Base-by-base conservation (phyloP, 345 rosid genomes). In the Citrus medica region DNA sequence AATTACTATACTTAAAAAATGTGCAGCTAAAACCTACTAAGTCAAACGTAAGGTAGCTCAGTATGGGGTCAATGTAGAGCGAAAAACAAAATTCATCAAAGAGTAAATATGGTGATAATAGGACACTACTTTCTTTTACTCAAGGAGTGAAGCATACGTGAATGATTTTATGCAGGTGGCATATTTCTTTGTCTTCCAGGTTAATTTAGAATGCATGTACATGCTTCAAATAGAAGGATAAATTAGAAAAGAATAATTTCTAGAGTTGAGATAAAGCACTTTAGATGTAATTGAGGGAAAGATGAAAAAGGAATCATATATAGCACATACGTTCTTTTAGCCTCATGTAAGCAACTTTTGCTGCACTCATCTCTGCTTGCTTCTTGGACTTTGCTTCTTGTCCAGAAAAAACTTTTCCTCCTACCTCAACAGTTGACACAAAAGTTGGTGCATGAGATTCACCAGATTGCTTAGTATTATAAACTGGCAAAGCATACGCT, bases 351-450 rank as follows among this genome's bases (percentile, higher is more conserved):
- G 97, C 95, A 25, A 85, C 80, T 79, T 88, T 93, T n/a, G 97
- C 97, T 10, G 94, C 95, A 76, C 76, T 89, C 77, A 84, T 63
- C 84, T 93, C 94, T 4, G 97, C 92, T 12, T 82, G 75, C 67
- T 90, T 93, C 82, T 90, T 91, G 21, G 89, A 87, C 82, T 75
- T 90, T 12, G 91, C 82, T 61, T 65, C 87, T 22, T 83, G 83
- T 42, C 97, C 95, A 14, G 8, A 72, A 74, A 88, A 93, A 40
- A 10, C 0, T 58, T 82, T 71, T 65, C 88, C 92, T 16, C 32
- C 78, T 55, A 91, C 76, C 68, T 85, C 87, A 69, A 90, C 94
- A 8, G 78, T 85, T 2, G 95, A 89, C 70, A 74, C 61, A 73
- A 93, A 91, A 0, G 73, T 74, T 16, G 87, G 90, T 2, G 22